These are phyloP conservation scores for Helianthus annuus DNA, from an alignment of 129 eudicot species.

Conservation along the genomic window DNA sequence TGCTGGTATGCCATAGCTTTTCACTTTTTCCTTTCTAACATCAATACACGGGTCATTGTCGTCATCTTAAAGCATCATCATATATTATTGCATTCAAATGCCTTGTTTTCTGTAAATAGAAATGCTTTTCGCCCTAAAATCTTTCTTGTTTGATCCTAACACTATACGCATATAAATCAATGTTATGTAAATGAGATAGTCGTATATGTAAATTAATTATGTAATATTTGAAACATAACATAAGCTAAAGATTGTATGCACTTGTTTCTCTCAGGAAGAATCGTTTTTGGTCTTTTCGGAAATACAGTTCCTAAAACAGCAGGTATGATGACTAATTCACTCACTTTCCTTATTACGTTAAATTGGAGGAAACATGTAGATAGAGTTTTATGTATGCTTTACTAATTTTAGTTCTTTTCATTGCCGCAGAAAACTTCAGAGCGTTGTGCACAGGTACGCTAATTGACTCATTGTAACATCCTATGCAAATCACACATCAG, in stretches of 20 bases:
- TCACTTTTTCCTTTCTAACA: background rate
- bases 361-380: background rate
- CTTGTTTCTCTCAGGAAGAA: constrained; percentile 66
- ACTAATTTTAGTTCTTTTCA: constrained; percentile 10
- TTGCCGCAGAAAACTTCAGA: constrained; percentile 82
- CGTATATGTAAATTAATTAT: background rate
- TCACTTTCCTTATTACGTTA: background rate
- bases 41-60: background rate
- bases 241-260: constrained; percentile 9
- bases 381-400: background rate
- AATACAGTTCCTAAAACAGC: constrained; percentile 94
- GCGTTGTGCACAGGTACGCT: constrained; percentile 86
- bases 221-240: background rate
- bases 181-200: background rate
- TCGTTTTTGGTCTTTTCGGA: constrained; percentile 92
- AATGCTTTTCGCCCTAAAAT: background rate
- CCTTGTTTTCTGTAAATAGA: background rate
- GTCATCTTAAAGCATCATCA: background rate
- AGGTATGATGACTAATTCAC: constrained; percentile 46
- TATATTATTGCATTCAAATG: background rate
- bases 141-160: background rate
- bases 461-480: background rate
- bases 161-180: background rate
- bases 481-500: background rate
- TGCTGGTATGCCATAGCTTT: constrained; percentile 54